A percentile compares a stretch with the other conserved stretches of the same genome.
phyloP scores from a whole-genome alignment of 139 green algal genomes.

The Gonium pectorale region DNA sequence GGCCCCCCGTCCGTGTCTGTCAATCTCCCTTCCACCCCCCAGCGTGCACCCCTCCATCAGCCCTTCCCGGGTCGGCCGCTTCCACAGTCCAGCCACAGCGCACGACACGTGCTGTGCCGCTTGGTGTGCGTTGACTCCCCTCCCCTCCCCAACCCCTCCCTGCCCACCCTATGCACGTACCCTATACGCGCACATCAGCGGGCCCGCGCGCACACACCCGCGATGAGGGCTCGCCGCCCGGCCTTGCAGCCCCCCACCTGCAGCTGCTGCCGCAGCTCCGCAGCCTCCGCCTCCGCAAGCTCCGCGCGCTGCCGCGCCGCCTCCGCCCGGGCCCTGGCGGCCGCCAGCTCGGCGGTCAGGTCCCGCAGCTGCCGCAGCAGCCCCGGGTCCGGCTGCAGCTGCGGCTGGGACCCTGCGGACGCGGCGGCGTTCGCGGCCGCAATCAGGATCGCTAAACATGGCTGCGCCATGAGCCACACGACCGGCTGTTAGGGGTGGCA shows the following conservation, averaged over 20 bases:
- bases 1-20: too few relatives aligned
- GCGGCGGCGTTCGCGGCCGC: not conserved
- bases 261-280: not conserved
- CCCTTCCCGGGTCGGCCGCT: not conserved
- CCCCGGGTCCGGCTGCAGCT: not conserved
- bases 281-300: not conserved
- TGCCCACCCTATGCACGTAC: not conserved
- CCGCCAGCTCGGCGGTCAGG: constrained; percentile 20
- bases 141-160: not conserved
- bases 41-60: too few relatives aligned
- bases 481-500: too few relatives aligned
- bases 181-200: not conserved
- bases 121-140: not conserved
- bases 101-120: too few relatives aligned
- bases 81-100: too few relatives aligned
- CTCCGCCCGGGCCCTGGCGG: not conserved
- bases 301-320: not conserved
- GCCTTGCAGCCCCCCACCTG: not conserved
- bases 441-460: not conserved
- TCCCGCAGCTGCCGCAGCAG: constrained; percentile 17
- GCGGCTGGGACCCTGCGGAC: not conserved
- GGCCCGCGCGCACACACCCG: not conserved
- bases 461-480: not conserved
- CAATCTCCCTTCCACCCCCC: too few relatives aligned
- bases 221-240: not conserved